Conservation (phyloP, 768 basidiomycete genomes). For the Boletus huronensis region DNA sequence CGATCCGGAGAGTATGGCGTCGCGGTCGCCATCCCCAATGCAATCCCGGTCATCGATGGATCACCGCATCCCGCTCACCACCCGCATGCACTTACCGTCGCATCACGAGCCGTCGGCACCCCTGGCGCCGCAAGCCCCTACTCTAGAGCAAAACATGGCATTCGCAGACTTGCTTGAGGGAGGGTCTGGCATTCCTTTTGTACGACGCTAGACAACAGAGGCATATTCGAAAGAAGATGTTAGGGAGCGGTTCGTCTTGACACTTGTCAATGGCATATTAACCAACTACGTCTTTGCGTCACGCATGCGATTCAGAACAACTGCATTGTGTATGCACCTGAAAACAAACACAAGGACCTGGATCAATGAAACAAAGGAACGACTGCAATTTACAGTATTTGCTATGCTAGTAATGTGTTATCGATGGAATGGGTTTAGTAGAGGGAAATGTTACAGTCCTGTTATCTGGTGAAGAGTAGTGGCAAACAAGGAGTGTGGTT, state of each 20-base stretch:
- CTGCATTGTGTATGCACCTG: conserved; percentile 22
- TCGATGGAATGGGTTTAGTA: conserved; percentile 17
- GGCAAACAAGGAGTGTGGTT: conserved; percentile 21
- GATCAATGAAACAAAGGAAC: conserved; percentile 26
- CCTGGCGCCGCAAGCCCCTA: conserved; percentile 53
- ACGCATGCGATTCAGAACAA: conserved; percentile 11
- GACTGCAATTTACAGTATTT: conserved; percentile 27
- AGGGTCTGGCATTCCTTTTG: conserved; percentile 27
- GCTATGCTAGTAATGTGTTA: conserved; percentile 24
- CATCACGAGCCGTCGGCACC: conserved; percentile 38
- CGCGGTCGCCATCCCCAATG: conserved; percentile 51
- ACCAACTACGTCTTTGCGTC: conserved; percentile 13
- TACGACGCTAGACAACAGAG: conserved; percentile 4
- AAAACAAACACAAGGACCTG: conserved; percentile 16
- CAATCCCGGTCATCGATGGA: conserved; percentile 20
- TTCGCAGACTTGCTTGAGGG: conserved; percentile 55
- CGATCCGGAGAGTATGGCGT: conserved; percentile 50
- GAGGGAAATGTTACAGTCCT: conserved; percentile 30
- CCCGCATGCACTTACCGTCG: conserved; percentile 22
- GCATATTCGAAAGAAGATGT: background rate
- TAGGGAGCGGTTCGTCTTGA: background rate
- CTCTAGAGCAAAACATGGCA: conserved; percentile 82
- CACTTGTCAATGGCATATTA: background rate
- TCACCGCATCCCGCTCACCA: conserved; percentile 25
- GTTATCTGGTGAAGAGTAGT: conserved; percentile 14